Base-by-base conservation (phyloP, 495 filamentous ascomycete genomes). In the Penicillium ochrochloron region DNA sequence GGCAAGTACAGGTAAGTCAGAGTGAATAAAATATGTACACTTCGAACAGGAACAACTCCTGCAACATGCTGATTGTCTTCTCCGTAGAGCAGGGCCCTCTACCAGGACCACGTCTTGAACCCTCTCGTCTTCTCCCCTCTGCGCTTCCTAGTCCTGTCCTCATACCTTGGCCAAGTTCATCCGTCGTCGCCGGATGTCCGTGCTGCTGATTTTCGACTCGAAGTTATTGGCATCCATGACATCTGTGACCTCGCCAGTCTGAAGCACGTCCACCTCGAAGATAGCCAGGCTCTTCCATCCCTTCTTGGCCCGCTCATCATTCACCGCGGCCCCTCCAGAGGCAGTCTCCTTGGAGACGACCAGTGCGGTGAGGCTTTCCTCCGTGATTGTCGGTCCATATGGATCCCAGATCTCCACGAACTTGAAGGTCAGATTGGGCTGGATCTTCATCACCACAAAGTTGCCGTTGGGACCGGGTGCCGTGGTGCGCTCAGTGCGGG, bases 201-300 rank as follows among this genome's bases (percentile, higher is more conserved):
- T 92, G 75, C 95, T 97, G 81, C 94, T 97, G 69, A 99, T 90
- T 77, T 97, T 99, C 33, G 84, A 82, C 5, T 88, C 85, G 72
- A 94, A 97, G 54, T 73, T 75, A 37, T 86, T 84, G 15, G 78
- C 77, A 23, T 39, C 53, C 19, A 70, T 66, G 21, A 64, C 60
- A 11, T 85, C 84, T 9, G 82, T 72, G 34, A 82, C 74, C 44
- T 90, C 89, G 12, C 84, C 82, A 11, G 88, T 82, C 74, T 93
- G 88, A 21, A 97, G 84, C 37, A 97, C 93, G 67, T 95, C 92
- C n/a, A 98, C 90, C 74, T 95, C 93, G 72, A 93, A 96, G 9
- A 95, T 86, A 33, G 92, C 88, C 57, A 98, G 78, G 39, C 75
- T 71, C 37, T 80, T 70, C 92, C 92, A 98, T 3, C 91, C 92